Percentiles rank a stretch among this genome's conserved stretches.
Conservation (phyloP, 2,329 filamentous ascomycete species). For the Cercospora citrullina region DNA sequence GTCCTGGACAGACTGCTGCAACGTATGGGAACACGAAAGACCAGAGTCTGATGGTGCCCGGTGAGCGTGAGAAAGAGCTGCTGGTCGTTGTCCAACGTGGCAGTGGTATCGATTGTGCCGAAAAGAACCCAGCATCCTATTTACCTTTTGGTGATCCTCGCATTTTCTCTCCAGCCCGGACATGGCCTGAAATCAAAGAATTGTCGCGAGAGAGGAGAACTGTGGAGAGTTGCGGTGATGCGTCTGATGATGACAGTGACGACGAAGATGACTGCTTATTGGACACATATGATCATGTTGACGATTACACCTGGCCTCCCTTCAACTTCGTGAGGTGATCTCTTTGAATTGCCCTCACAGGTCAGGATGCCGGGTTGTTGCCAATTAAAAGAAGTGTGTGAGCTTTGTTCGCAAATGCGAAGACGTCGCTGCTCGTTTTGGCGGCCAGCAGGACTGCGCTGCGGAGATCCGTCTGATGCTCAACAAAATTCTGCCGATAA, state of each 20-base stretch:
- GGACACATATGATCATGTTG: constrained; percentile 11
- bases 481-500: neutral
- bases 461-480: neutral
- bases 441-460: neutral
- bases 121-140: constrained; percentile 7
- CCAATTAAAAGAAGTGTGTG: neutral
- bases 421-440: neutral
- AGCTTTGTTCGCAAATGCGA: neutral
- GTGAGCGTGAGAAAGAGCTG: constrained; percentile 19
- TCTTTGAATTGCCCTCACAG: neutral
- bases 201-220: constrained; percentile 5
- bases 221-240: neutral
- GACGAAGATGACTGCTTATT: neutral
- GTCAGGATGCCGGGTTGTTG: neutral
- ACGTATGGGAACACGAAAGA: constrained; percentile 4
- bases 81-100: constrained; percentile 21
- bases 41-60: constrained; percentile 12
- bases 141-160: constrained; percentile 11
- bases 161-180: constrained; percentile 1
- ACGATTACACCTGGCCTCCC: constrained; percentile 17
- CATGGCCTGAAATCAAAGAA: constrained; percentile 13
- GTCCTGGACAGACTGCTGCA: constrained; percentile 2
- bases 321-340: constrained; percentile 10
- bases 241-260: constrained; percentile 8
- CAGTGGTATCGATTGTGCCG: constrained; percentile 14